A percentile compares a stretch with the other conserved stretches of the same genome.
Evolutionary conservation across 768 basidiomycete species (phyloP).

Genomic region (Auricularia heimuer): DNA sequence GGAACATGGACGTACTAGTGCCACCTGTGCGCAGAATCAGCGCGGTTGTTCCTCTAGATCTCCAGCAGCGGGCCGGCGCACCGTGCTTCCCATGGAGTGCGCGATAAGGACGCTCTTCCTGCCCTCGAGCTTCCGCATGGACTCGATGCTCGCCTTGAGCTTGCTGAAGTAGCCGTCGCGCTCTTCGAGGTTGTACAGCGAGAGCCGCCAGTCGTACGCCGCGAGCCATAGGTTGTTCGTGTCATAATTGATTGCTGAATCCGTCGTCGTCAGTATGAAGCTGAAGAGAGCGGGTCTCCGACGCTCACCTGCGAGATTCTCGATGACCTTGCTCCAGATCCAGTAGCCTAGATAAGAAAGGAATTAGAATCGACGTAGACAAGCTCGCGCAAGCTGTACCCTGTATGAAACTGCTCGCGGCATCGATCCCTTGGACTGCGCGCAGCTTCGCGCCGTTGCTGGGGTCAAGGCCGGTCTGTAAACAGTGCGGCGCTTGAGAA

Average conservation of each 20-base stretch:
- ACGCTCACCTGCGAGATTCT: conserved; percentile 47
- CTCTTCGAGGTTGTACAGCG: conserved; percentile 84
- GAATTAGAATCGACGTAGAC: conserved; percentile 8
- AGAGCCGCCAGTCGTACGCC: conserved; percentile 86
- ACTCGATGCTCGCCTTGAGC: conserved; percentile 73
- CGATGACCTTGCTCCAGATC: conserved; percentile 92
- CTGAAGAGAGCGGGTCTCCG: background rate
- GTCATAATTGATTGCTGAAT: conserved; percentile 86
- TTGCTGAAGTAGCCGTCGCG: conserved; percentile 84
- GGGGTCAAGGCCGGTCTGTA: conserved; percentile 33
- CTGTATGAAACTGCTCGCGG: conserved; percentile 75
- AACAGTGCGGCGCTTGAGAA: background rate
- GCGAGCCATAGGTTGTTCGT: conserved; percentile 79
- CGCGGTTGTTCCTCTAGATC: background rate
- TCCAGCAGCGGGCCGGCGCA: conserved; percentile 23
- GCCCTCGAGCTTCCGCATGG: conserved; percentile 53
- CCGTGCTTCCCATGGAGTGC: conserved; percentile 80
- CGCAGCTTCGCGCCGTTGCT: conserved; percentile 30
- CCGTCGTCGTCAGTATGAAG: background rate
- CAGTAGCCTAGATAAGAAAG: conserved; percentile 58
- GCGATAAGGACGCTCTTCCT: conserved; percentile 77
- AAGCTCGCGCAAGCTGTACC: conserved; percentile 15
- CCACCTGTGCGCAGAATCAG: conserved; percentile 22
- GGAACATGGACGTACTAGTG: conserved; percentile 35
- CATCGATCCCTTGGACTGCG: conserved; percentile 62